These are phyloP conservation scores for Sungouiella thailandica DNA, from an alignment of 805 yeast genomes.

Conservation along the genomic window DNA sequence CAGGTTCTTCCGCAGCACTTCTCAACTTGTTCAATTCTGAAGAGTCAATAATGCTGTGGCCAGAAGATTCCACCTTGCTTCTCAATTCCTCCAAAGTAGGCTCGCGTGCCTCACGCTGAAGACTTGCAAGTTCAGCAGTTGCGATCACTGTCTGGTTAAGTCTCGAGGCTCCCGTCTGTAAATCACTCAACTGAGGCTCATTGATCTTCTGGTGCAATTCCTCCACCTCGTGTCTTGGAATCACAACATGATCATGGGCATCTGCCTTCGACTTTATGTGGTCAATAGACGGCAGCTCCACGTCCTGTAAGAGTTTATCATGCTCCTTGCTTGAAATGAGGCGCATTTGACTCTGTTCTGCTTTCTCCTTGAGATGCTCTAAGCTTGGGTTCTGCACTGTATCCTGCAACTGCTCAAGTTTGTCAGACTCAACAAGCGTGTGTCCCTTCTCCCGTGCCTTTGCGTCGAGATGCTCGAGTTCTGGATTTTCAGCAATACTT, in stretches of 20 bases:
- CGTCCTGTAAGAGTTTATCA: background rate
- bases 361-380: slow-evolving; percentile 13
- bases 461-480: slow-evolving; percentile 2
- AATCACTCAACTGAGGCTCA: slow-evolving; percentile 6
- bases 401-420: slow-evolving; percentile 6
- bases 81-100: slow-evolving; percentile 10
- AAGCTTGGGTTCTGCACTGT: slow-evolving; percentile 14
- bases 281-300: slow-evolving; percentile 5
- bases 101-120: slow-evolving; percentile 6
- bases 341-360: background rate
- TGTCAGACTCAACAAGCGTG: slow-evolving; percentile 2
- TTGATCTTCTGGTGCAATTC: slow-evolving; percentile 12
- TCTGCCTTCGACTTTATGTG: slow-evolving; percentile 9
- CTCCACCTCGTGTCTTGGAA: slow-evolving; percentile 2
- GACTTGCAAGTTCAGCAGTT: slow-evolving; percentile 4
- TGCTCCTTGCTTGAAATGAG: background rate
- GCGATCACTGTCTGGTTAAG: slow-evolving; percentile 7
- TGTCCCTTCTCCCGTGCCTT: slow-evolving; percentile 6
- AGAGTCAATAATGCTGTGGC: slow-evolving; percentile 1
- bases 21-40: slow-evolving; percentile 4
- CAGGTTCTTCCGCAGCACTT: slow-evolving; percentile 4
- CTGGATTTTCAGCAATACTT: slow-evolving; percentile 4
- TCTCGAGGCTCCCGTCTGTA: slow-evolving; percentile 8
- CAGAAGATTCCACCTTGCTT: slow-evolving; percentile 7
- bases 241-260: slow-evolving; percentile 8